Percentiles rank a stretch among this genome's conserved stretches.
Evolutionary conservation across 345 rosid species (phyloP).

Genomic region (Eucalyptus cladocalyx): DNA sequence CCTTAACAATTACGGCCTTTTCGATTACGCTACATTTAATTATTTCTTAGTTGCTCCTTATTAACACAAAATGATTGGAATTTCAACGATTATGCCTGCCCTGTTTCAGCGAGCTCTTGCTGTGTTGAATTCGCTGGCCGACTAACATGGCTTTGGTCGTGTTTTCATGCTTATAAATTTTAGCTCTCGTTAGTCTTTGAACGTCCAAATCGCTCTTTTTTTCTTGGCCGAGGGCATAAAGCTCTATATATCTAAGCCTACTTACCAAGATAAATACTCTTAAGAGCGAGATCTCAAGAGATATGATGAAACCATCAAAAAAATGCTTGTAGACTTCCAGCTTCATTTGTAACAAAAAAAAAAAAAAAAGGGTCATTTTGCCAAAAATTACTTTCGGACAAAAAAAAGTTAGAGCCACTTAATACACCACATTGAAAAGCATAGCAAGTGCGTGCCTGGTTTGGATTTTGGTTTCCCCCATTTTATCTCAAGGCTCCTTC

Average conservation of each 20-base stretch:
- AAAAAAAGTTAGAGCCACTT: accelerated
- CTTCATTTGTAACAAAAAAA: accelerated
- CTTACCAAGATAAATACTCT: neutral
- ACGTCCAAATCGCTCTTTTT: neutral
- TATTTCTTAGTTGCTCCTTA: neutral
- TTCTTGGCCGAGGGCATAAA: neutral
- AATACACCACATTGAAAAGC: accelerated
- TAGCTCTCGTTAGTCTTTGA: neutral
- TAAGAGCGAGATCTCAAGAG: neutral
- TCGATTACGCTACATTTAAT: neutral
- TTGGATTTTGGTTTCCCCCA: neutral
- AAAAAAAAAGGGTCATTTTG: accelerated
- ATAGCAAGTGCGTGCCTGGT: neutral
- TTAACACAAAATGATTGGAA: neutral
- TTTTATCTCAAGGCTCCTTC: accelerated
- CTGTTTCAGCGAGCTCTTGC: neutral
- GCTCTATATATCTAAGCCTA: neutral
- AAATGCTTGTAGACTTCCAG: accelerated
- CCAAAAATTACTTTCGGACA: accelerated
- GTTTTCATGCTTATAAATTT: neutral
- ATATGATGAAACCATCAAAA: accelerated
- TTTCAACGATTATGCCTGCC: neutral
- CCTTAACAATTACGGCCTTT: neutral
- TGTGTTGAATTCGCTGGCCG: neutral
- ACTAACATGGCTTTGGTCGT: neutral